Conservation (phyloP, 768 basidiomycete genomes). For the Lactifluus pinguis region DNA sequence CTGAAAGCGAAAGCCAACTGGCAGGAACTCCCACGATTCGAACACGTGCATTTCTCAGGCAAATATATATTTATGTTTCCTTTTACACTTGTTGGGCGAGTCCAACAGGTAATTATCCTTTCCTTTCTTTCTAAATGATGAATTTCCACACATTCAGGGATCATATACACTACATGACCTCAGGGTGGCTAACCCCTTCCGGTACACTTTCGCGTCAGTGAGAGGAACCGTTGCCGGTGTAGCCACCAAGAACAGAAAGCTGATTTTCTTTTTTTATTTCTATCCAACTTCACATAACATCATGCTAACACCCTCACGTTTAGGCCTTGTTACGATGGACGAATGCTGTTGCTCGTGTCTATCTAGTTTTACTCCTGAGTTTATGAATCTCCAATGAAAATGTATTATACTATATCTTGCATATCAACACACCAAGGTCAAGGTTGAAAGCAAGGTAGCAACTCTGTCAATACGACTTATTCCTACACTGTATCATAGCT, state of each 20-base stretch:
- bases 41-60: too few relatives aligned
- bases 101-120: neutral
- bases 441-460: neutral
- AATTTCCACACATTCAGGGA: neutral
- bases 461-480: neutral
- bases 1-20: neutral
- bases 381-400: too few relatives aligned
- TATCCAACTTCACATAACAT: too few relatives aligned
- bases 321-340: neutral
- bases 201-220: constrained; percentile 1
- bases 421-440: neutral
- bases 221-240: constrained; percentile 6
- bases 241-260: constrained; percentile 14
- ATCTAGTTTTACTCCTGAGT: too few relatives aligned
- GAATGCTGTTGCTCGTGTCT: neutral
- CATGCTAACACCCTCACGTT: neutral
- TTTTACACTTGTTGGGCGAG: too few relatives aligned
- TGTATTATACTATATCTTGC: neutral
- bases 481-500: neutral
- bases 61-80: too few relatives aligned
- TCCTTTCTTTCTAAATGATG: neutral
- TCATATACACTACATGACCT: constrained; percentile 1
- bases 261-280: neutral
- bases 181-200: constrained; percentile 4
- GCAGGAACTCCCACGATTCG: too few relatives aligned